Evolutionary conservation across 2,329 filamentous ascomycete species (phyloP).

Genomic region (Harringtonia lauricola): DNA sequence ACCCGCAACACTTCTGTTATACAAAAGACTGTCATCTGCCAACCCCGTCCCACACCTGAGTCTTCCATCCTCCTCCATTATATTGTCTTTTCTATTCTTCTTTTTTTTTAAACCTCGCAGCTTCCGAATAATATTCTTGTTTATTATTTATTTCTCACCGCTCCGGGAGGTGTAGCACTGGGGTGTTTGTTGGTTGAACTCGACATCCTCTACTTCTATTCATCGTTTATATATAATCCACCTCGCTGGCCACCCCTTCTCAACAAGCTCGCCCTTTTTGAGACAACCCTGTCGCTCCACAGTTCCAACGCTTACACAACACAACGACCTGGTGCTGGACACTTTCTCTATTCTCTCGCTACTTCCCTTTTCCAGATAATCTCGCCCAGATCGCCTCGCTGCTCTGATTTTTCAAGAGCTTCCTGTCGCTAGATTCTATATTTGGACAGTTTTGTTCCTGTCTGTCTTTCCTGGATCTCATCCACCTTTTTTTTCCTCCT

Average conservation of each 20-base stretch:
- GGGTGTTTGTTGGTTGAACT: too few species aligned
- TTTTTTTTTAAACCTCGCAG: background rate
- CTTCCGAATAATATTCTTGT: background rate
- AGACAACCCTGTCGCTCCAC: background rate
- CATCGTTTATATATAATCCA: too few species aligned
- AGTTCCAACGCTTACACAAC: background rate
- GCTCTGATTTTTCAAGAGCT: background rate
- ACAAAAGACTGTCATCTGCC: slow-evolving; percentile 10
- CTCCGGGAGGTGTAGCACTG: background rate
- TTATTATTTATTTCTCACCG: background rate
- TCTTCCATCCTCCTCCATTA: background rate
- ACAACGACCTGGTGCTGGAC: background rate
- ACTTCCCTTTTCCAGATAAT: background rate
- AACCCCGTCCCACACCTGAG: slow-evolving; percentile 4
- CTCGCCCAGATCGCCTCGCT: too few species aligned
- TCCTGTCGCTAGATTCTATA: too few species aligned
- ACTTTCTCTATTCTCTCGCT: background rate
- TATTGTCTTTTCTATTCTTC: background rate
- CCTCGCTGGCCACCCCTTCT: too few species aligned
- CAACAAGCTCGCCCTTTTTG: background rate
- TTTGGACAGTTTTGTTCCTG: too few species aligned
- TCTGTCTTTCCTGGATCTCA: background rate
- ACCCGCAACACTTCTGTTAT: slow-evolving; percentile 3
- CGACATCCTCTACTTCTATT: too few species aligned
- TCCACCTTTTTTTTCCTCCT: background rate